Percentiles rank a stretch among this genome's conserved stretches.
Evolutionary conservation across 2,329 filamentous ascomycete species (phyloP).

Genomic region (Stagonosporopsis rhizophila): DNA sequence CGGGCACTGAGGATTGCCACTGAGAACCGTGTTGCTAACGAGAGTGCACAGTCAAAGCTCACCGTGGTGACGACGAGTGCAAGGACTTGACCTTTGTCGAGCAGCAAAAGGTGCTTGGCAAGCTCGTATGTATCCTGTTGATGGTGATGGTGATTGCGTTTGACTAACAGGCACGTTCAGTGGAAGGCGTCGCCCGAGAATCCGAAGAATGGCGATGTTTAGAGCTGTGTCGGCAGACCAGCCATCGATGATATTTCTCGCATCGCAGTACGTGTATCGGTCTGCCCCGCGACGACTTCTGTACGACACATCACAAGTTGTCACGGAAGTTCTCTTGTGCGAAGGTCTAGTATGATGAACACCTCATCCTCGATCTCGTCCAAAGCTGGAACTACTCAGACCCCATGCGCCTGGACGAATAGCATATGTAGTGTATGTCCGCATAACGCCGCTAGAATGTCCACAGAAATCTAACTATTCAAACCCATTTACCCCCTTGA

Average conservation of each 20-base stretch:
- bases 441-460: conserved; percentile 2
- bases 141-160: background rate
- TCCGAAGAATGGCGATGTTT: conserved; percentile 39
- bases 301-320: background rate
- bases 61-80: conserved; percentile 44
- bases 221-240: background rate
- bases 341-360: background rate
- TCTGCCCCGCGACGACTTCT: background rate
- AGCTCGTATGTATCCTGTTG: conserved; percentile 33
- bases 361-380: background rate
- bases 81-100: conserved; percentile 44
- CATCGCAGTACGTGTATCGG: background rate
- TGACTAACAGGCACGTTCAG: conserved; percentile 28
- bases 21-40: conserved; percentile 19
- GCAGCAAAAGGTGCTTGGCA: conserved; percentile 48
- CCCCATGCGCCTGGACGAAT: background rate
- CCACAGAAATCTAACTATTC: conserved; percentile 1
- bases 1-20: background rate
- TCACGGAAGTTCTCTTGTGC: background rate
- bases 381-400: background rate
- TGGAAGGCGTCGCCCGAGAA: conserved; percentile 48
- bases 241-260: background rate
- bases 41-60: conserved; percentile 41
- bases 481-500: background rate
- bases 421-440: background rate